Conservation (phyloP, 176 grass and related monocot species). For the Triticum aestivum region DNA sequence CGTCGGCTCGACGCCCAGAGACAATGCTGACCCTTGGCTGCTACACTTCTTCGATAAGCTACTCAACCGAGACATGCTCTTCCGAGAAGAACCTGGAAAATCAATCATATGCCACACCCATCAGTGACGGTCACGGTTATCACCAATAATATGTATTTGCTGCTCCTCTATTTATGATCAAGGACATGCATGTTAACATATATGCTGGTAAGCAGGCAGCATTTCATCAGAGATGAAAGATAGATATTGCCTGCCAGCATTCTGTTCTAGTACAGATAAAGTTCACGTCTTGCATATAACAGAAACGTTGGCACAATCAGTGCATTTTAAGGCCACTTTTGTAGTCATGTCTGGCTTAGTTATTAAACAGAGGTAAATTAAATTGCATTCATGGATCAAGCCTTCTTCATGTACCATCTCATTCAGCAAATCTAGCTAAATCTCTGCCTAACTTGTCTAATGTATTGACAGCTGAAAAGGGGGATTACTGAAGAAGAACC, state of each 20-base stretch:
- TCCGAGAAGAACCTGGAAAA: conserved; percentile 42
- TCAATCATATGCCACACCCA: background rate
- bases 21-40: conserved; percentile 44
- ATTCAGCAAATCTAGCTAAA: background rate
- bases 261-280: background rate
- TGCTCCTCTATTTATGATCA: background rate
- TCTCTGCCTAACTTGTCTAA: background rate
- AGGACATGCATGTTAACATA: too few relatives aligned
- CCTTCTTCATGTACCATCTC: background rate
- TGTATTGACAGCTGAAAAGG: background rate
- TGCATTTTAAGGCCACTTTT: background rate
- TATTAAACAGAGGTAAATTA: background rate
- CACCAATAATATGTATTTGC: too few relatives aligned
- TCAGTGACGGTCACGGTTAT: background rate
- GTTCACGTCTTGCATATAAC: background rate
- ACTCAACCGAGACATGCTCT: conserved; percentile 41
- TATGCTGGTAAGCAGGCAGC: too few relatives aligned
- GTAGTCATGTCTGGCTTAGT: background rate
- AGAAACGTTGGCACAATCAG: background rate
- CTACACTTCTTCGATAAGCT: conserved; percentile 34
- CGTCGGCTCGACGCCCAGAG: background rate
- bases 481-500: background rate
- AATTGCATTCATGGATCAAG: background rate
- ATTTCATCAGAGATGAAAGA: background rate
- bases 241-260: background rate